Evolutionary conservation across 257 asterid genomes (phyloP).

Genomic region (Orobanche coerulescens): DNA sequence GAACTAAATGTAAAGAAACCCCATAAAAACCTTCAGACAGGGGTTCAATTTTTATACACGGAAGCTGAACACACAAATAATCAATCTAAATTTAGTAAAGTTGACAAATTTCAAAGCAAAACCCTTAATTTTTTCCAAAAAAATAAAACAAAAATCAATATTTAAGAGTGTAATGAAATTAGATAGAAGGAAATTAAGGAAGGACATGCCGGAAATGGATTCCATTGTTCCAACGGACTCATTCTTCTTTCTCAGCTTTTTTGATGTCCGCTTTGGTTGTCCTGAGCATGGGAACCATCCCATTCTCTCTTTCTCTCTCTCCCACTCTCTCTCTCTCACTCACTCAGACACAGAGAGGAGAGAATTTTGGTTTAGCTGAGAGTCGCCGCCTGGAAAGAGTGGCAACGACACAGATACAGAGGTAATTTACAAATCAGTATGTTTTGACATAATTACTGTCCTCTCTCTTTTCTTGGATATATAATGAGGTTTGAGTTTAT

Average conservation of each 20-base stretch:
- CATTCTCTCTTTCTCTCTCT: conserved; percentile 32
- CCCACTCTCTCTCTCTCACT: conserved; percentile 26
- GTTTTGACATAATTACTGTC: background rate
- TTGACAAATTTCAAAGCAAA: conserved; percentile 6
- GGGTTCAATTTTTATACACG: too few relatives aligned
- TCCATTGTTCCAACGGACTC: conserved; percentile 29
- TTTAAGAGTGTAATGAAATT: background rate
- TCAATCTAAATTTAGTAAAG: conserved; percentile 6
- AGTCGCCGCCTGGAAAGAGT: conserved; percentile 9
- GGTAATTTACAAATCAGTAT: background rate
- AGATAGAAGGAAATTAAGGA: background rate
- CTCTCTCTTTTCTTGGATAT: background rate
- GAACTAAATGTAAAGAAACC: too few relatives aligned
- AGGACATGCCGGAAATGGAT: conserved; percentile 33
- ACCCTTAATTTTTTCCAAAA: background rate
- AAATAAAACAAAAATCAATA: background rate
- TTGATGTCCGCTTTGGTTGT: conserved; percentile 35
- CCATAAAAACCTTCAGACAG: too few relatives aligned
- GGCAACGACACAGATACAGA: conserved; percentile 18
- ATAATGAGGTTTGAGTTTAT: conserved; percentile 6
- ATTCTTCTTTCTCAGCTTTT: conserved; percentile 38
- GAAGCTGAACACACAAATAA: conserved; percentile 1
- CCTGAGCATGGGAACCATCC: conserved; percentile 81
- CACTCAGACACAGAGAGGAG: background rate
- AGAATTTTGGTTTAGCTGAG: background rate